phyloP scores from a whole-genome alignment of 169 alveolate species.

The Plasmodium yoelii region DNA sequence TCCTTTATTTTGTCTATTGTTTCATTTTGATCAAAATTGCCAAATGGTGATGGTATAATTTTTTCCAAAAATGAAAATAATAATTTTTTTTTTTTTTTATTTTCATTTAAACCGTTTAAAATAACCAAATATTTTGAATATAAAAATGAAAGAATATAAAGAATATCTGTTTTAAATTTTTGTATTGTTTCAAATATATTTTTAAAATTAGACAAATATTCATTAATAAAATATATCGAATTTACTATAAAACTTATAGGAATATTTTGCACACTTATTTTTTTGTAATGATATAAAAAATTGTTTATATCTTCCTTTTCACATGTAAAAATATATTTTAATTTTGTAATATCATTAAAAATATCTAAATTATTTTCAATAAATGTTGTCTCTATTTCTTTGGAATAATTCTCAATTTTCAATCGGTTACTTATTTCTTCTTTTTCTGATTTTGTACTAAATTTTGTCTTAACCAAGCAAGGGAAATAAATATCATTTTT shows the following conservation, averaged over 20 bases:
- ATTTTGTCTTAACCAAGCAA: neutral
- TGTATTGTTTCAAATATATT: neutral
- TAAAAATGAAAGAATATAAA: neutral
- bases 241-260: neutral
- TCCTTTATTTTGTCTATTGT: neutral
- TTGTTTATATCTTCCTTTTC: constrained; percentile 11
- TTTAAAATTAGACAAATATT: constrained; percentile 3
- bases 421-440: neutral
- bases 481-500: neutral
- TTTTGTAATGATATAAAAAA: constrained; percentile 31
- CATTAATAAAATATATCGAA: constrained; percentile 20
- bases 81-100: neutral
- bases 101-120: neutral
- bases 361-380: neutral
- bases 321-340: neutral
- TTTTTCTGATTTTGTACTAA: too few relatives aligned
- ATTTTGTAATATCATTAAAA: too few relatives aligned
- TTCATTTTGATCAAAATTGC: neutral
- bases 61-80: neutral
- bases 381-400: neutral
- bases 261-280: neutral
- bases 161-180: neutral
- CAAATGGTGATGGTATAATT: neutral
- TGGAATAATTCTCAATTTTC: neutral
- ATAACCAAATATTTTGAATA: neutral